Base-by-base conservation (phyloP, 257 asterid species). In the Primulina huaijiensis region DNA sequence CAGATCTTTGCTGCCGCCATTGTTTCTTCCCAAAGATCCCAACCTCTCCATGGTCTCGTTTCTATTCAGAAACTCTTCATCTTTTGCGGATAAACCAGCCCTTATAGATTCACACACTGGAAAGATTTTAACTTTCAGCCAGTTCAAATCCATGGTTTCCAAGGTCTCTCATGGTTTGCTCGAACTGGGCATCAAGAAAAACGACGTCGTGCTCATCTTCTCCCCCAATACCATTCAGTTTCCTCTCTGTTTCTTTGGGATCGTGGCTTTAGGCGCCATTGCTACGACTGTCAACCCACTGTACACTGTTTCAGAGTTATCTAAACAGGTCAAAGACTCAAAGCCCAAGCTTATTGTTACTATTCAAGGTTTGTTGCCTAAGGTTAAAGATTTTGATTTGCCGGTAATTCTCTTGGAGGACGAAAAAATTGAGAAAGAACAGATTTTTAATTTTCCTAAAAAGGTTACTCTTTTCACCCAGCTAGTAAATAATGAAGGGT, bases 251-350 rank as follows among this genome's bases (percentile, higher is more conserved):
- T 90, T 87, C 83, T 83, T 81, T 43, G 96, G 88, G 46, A 65
- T 81, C 56, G 58, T 81, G 8, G 92, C 86, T 2, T 63, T 84
- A 2, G 96, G 97, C n/a, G 96, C 96, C 56, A 72, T 93, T 62
- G 97, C 96, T 73, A 84, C 96, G 65, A 90, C 99, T 14, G 91
- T 78, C 7, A 90, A 93, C 66, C 96, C 96, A 3, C 16, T 73
- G 0, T 93, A 89, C 75, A 93, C 96, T 5, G 83, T 83, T 60
- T 6, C 80, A 2, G 99, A 94, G 76, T 55, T 94, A 11, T 81
- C 97, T 17, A 94, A 89, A 68, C 99, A 94, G 83, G 64, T 87
- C 29, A 57, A 83, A 7, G 96, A 94, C 65, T 91, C 84, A 12
- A 80, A 69, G 16, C 80, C 99, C 4, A 91, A 85, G 87, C 77